These are phyloP conservation scores for Chrysopogon serrulatus DNA, from an alignment of 176 grass and related monocot species.

Conservation along the genomic window DNA sequence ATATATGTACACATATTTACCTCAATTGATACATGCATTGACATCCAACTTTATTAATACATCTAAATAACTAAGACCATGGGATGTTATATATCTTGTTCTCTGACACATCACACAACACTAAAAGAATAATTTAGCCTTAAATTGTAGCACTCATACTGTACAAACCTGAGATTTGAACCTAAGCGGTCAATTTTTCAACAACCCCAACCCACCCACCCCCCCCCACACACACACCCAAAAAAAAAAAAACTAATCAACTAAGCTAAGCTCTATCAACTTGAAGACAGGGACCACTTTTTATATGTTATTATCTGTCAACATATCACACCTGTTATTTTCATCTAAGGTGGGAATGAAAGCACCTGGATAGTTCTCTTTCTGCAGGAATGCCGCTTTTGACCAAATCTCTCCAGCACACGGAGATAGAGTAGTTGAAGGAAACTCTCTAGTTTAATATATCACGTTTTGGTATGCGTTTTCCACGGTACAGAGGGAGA, in stretches of 20 bases:
- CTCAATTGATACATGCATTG: no score
- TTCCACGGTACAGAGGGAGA: background rate
- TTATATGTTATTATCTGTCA: background rate
- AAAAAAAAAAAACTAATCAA: no score
- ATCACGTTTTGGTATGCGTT: background rate
- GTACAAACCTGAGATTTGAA: no score
- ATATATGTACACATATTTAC: no score
- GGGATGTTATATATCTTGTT: no score
- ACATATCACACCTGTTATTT: background rate
- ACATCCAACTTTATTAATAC: no score
- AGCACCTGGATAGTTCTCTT: background rate
- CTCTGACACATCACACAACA: no score
- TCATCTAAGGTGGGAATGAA: background rate
- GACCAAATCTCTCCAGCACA: background rate
- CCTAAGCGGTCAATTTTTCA: no score
- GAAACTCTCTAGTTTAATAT: background rate
- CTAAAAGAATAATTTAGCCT: background rate
- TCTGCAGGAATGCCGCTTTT: background rate
- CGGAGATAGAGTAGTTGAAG: background rate
- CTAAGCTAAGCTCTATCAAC: background rate
- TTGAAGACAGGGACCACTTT: background rate
- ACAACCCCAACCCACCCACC: no score
- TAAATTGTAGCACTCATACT: background rate
- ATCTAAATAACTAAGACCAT: no score
- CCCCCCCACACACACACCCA: no score